A percentile compares a stretch with the other conserved stretches of the same genome.
phyloP scores from a whole-genome alignment of 2,329 filamentous ascomycete species.

The Fusarium xylarioides region DNA sequence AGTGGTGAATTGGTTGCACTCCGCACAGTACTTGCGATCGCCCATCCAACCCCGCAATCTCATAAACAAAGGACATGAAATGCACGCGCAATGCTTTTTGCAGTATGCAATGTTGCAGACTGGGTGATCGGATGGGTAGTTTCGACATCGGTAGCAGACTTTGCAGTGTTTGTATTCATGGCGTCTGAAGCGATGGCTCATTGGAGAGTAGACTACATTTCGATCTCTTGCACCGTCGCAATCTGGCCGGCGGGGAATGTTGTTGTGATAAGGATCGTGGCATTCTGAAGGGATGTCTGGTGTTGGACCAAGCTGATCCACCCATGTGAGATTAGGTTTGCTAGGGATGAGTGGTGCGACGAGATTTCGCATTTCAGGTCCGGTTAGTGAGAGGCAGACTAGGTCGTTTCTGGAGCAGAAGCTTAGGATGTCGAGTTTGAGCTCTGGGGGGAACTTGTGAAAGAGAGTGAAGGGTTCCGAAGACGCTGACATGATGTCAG shows the following conservation, averaged over 20 bases:
- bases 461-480: not conserved
- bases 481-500: not conserved
- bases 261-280: rapidly evolving
- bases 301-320: not conserved
- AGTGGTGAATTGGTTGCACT: not conserved
- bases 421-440: not conserved
- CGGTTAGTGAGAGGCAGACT: slow-evolving; percentile 7
- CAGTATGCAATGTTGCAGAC: not conserved
- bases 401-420: not conserved
- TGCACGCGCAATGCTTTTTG: slow-evolving; percentile 9
- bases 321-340: not conserved
- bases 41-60: slow-evolving; percentile 17
- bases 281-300: not conserved
- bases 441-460: slow-evolving; percentile 1
- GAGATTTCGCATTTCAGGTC: not conserved
- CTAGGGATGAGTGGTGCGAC: not conserved
- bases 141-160: not conserved
- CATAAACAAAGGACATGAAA: slow-evolving; percentile 9
- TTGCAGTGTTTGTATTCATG: not conserved
- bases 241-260: rapidly evolving
- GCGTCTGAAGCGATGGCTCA: not conserved
- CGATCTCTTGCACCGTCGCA: not conserved
- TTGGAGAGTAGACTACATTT: rapidly evolving
- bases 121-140: not conserved
- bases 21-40: not conserved